A percentile compares a stretch with the other conserved stretches of the same genome.
Conservation (phyloP, 192 early-diverging fungal species). For the Umbelopsis isabellina region DNA sequence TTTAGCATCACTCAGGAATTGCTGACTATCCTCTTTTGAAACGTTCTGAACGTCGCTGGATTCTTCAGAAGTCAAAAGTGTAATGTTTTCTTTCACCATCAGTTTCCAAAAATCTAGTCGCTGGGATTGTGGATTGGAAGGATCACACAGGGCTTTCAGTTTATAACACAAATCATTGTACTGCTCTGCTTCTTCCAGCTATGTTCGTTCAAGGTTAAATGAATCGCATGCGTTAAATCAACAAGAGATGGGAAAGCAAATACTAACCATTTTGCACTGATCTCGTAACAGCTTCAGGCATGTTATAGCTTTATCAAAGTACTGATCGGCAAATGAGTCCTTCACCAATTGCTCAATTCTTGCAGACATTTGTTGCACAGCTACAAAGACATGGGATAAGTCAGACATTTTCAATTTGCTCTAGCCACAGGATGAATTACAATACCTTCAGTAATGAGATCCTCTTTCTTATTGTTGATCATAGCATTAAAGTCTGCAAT, state of each 20-base stretch:
- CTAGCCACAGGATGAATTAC: not conserved
- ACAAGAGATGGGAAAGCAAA: not conserved
- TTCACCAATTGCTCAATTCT: constrained; percentile 53
- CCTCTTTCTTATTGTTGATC: constrained; percentile 52
- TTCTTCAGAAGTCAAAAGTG: constrained; percentile 53
- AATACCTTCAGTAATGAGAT: constrained; percentile 56
- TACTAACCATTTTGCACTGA: constrained; percentile 23
- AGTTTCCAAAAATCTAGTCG: constrained; percentile 58
- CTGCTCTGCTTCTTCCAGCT: constrained; percentile 39
- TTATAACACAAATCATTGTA: constrained; percentile 60
- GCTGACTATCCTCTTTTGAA: constrained; percentile 46
- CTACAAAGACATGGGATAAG: constrained; percentile 38
- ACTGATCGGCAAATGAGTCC: constrained; percentile 57
- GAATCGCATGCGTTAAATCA: not conserved
- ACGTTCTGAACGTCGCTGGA: constrained; percentile 43
- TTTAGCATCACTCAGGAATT: not conserved
- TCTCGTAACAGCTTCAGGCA: constrained; percentile 58
- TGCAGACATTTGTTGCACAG: constrained; percentile 58
- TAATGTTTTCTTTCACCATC: constrained; percentile 44
- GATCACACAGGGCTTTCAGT: constrained; percentile 42
- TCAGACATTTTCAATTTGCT: not conserved
- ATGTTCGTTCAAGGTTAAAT: not conserved
- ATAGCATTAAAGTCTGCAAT: constrained; percentile 66
- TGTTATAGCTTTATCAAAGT: constrained; percentile 59
- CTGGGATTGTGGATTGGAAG: constrained; percentile 30